Evolutionary conservation across 257 asterid species (phyloP), one percentile per base, ranked within the genome.

Genomic region (Gentiana straminea): DNA sequence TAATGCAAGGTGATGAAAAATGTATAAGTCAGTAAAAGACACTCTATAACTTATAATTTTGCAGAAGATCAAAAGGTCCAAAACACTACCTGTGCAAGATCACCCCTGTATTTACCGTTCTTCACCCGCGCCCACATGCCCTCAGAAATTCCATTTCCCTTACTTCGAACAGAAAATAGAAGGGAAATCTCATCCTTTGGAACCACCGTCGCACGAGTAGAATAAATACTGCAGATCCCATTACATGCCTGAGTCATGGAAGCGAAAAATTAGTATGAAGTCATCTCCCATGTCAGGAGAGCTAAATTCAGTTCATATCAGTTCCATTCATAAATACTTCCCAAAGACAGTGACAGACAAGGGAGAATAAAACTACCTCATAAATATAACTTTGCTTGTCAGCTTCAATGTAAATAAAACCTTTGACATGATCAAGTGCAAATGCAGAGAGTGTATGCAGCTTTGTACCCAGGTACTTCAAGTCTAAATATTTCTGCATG

Each of bases 101-200:
- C 99, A n/a, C 97, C 99, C 76, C 86, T 92, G 76, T 92, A 88
- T 70, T 61, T 92, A 59, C 99, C 99, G 65, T 61, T 85, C 78
- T 92, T 92, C 69, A 92, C 97, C 62, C 99, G 97, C 61, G 91
- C 86, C 93, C 93, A 92, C 91, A 70, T 83, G 64, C 90, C 97
- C 75, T 77, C 80, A 48, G 86, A 61, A 54, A 92, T 80, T 60
- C 83, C 82, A 73, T 64, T 43, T 51, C 84, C 76, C 75, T 73
- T 88, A 68, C 73, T 85, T 65, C 94, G 81, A 37, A 79, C 65
- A n/a, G 80, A 59, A 52, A 85, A 70, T 58, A 83, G 51, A 52
- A 83, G 94, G 39, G 84, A 68, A 54, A 82, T 59, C 59, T 88
- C 99, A 38, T 75, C 80, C 55, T 36, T 66, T 3, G 91, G 84